phyloP scores from a whole-genome alignment of 2,329 filamentous ascomycete species.

The Ceratocystis variospora region DNA sequence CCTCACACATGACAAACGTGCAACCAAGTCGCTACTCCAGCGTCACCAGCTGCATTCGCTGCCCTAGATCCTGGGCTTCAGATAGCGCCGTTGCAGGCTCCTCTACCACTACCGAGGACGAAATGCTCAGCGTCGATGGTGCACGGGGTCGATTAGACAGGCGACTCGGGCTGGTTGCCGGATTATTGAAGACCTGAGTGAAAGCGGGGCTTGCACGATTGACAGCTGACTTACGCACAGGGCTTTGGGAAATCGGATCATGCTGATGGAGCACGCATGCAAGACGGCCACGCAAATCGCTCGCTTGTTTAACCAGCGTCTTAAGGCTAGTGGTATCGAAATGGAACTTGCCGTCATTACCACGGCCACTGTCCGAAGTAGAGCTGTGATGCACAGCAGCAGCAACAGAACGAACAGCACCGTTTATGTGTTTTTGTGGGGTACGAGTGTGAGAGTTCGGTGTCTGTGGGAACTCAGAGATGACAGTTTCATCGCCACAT shows the following conservation, averaged over 20 bases:
- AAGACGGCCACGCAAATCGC: slow-evolving; percentile 43
- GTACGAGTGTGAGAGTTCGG: slow-evolving; percentile 13
- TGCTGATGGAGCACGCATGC: slow-evolving; percentile 46
- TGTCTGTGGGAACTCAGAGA: slow-evolving; percentile 28
- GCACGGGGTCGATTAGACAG: not conserved
- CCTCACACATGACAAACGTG: not conserved
- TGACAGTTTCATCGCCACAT: slow-evolving; percentile 11
- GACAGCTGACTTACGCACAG: slow-evolving; percentile 33
- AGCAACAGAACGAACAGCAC: slow-evolving; percentile 48
- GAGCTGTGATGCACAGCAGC: slow-evolving; percentile 48
- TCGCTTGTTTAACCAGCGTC: slow-evolving; percentile 49
- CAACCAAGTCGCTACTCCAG: slow-evolving; percentile 32
- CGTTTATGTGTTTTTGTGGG: slow-evolving; percentile 29
- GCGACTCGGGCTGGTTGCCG: slow-evolving; percentile 26
- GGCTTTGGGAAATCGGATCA: slow-evolving; percentile 36
- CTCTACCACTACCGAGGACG: not conserved
- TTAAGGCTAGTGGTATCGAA: slow-evolving; percentile 58
- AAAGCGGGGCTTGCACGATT: slow-evolving; percentile 43
- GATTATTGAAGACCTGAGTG: slow-evolving; percentile 51
- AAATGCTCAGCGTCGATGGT: not conserved
- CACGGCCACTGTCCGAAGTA: slow-evolving; percentile 26
- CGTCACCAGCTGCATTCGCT: slow-evolving; percentile 51
- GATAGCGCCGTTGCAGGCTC: not conserved
- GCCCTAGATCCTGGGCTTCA: not conserved
- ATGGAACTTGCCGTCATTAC: slow-evolving; percentile 40